Evolutionary conservation across 176 grass and related monocot genomes (phyloP), one percentile per base, ranked within the genome.

Genomic region (Puccinellia tenuiflora): DNA sequence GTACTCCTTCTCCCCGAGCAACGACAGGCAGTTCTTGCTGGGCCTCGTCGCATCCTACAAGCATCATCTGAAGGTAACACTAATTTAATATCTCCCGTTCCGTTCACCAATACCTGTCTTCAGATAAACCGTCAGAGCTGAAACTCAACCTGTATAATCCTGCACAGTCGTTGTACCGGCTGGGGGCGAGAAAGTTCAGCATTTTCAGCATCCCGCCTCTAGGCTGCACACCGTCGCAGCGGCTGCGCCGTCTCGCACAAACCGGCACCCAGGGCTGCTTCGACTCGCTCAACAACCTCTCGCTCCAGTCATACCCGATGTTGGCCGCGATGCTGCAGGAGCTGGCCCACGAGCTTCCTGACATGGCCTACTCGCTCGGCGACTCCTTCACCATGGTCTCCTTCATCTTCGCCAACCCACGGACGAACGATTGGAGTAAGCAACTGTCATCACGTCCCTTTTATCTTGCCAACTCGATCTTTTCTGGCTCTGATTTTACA

Each of bases 181-280:
- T 82, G 31, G 89, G 92, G 11, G 92, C 86, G 1, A 84, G 89
- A 50, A 94, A 88, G 84, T 94, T 89, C 65, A 83, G 69, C 34
- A 42, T 90, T 21, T 11, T 91, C n/a, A 85, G 89, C 88, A 48
- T 88, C 75, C 83, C 86, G 35, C 86, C 83, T 35, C 33, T 88
- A 30, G 92, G 91, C 1, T 93, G 91, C 77, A 56, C 80, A 8
- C 91, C 88, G 30, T 83, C 71, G 11, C 79, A 90, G 79, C 57
- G 83, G 73, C 53, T 77, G 4, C 83, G 79, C 25, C 62, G 53
- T 42, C 88, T 89, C 14, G 0, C 4, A 5, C 21, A 86, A 76
- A 68, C 1, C 0, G 83, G 78, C 54, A 79, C 71, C 1, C 75
- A 46, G 24, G 88, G 74, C 8, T 94, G 92, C 80, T 83, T 22